Conservation (phyloP, 768 basidiomycete genomes). For the Auricularia sp. region DNA sequence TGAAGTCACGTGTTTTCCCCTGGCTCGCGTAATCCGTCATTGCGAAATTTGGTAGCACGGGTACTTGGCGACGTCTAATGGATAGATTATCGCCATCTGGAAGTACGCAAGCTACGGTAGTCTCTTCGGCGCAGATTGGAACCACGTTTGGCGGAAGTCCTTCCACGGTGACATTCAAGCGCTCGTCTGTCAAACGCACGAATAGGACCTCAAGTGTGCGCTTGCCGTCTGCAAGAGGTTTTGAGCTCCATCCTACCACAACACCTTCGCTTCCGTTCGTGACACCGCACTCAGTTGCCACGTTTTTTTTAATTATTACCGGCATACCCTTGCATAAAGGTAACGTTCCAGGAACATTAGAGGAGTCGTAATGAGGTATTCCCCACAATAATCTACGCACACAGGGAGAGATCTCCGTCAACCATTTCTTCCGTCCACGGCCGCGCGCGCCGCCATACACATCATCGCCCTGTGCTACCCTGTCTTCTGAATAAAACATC, state of each 20-base stretch:
- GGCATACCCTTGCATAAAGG: neutral
- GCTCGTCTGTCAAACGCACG: neutral
- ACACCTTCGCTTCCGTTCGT: neutral
- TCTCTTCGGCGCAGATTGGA: neutral
- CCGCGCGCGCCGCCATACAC: too few relatives aligned
- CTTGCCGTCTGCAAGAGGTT: neutral
- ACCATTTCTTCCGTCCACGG: conserved; percentile 7
- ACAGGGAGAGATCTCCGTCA: neutral
- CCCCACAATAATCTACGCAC: neutral
- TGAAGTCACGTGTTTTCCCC: neutral
- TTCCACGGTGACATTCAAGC: too few relatives aligned
- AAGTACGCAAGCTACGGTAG: neutral
- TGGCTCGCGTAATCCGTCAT: conserved; percentile 1
- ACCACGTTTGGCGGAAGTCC: neutral
- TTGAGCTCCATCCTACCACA: neutral
- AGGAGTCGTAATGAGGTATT: neutral
- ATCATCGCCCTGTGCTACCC: too few relatives aligned
- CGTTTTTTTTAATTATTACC: neutral
- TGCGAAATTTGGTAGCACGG: neutral
- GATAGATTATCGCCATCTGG: neutral
- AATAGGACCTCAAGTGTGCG: neutral
- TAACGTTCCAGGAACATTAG: neutral
- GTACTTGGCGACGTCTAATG: neutral
- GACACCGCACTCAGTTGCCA: neutral
- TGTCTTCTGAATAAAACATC: too few relatives aligned